Conservation (phyloP, 345 rosid genomes). For the Adansonia digitata region DNA sequence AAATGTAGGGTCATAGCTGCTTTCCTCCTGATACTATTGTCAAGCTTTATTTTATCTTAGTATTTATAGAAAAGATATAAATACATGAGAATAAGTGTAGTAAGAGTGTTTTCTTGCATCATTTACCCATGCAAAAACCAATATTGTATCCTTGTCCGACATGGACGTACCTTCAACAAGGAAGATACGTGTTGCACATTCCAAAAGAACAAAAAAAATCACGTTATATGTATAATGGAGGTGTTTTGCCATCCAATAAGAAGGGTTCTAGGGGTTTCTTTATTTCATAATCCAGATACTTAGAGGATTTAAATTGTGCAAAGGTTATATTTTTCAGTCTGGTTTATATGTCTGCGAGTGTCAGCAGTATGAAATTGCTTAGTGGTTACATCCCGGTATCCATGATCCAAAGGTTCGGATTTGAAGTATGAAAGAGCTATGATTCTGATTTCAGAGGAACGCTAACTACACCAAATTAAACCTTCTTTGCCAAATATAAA, state of each 20-base stretch:
- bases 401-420: neutral
- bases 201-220: neutral
- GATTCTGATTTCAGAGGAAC: neutral
- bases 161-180: neutral
- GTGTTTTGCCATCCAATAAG: neutral
- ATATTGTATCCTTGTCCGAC: neutral
- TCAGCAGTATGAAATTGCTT: neutral
- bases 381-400: neutral
- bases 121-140: too few relatives aligned
- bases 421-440: neutral
- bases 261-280: too few relatives aligned
- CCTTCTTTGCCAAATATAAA: neutral
- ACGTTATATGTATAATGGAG: neutral
- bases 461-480: slow-evolving; percentile 3
- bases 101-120: neutral
- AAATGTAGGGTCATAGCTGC: neutral
- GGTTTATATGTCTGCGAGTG: neutral
- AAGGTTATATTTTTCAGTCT: neutral
- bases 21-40: neutral
- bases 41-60: neutral
- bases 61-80: neutral
- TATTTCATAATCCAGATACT: too few relatives aligned
- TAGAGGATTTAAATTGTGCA: neutral
- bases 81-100: neutral
- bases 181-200: too few relatives aligned